phyloP scores from a whole-genome alignment of 73 alveolate genomes.

The Paramecium bursaria region DNA sequence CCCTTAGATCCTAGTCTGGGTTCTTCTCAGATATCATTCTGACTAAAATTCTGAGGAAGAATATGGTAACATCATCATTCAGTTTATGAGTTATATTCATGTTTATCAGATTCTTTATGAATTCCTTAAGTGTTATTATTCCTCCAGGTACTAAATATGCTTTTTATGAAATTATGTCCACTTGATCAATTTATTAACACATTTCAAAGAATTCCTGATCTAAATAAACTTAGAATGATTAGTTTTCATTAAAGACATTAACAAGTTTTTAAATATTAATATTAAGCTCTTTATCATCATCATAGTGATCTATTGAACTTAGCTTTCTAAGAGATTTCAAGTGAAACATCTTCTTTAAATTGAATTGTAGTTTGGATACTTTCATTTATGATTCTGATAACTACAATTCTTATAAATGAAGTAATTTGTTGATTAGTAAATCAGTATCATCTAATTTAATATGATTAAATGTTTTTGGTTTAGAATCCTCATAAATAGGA shows the following conservation, averaged over 20 bases:
- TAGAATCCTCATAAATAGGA: no score
- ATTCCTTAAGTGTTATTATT: constrained; percentile 20
- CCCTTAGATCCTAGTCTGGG: constrained; percentile 26
- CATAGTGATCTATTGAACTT: background rate
- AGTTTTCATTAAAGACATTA: constrained; percentile 19
- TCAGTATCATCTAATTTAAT: background rate
- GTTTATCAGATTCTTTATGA: constrained; percentile 29
- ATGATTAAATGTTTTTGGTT: no score
- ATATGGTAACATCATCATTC: constrained; percentile 24
- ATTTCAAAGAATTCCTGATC: constrained; percentile 25
- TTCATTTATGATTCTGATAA: constrained; percentile 26
- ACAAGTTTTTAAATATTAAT: constrained; percentile 5
- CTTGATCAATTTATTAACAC: constrained; percentile 2
- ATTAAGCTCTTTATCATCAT: constrained; percentile 40
- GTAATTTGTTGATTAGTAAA: background rate
- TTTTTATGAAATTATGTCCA: background rate
- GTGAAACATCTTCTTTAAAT: constrained; percentile 36
- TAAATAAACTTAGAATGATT: constrained; percentile 16
- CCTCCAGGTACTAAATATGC: background rate
- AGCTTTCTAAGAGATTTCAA: background rate
- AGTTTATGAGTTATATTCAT: constrained; percentile 28
- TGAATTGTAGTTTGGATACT: background rate
- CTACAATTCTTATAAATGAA: background rate
- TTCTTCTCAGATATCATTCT: constrained; percentile 22
- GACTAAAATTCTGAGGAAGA: background rate